phyloP scores from a whole-genome alignment of 2,329 filamentous ascomycete genomes.

The Aspergillus tamarii region DNA sequence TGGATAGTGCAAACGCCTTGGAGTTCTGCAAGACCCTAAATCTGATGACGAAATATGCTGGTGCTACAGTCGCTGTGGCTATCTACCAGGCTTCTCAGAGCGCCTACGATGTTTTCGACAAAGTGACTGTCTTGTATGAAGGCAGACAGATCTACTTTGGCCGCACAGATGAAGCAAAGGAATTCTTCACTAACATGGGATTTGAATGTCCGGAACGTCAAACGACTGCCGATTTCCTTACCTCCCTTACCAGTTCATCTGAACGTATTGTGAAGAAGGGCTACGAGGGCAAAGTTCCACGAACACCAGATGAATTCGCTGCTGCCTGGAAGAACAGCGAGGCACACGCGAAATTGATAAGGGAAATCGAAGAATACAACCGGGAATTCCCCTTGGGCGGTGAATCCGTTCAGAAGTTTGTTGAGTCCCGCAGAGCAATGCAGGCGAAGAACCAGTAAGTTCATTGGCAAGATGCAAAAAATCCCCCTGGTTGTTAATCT shows the following conservation, averaged over 20 bases:
- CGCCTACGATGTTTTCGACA: conserved; percentile 67
- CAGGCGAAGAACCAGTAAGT: conserved; percentile 45
- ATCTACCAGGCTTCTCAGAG: conserved; percentile 57
- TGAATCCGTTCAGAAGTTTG: conserved; percentile 43
- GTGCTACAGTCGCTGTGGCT: conserved; percentile 55
- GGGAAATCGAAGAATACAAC: conserved; percentile 51
- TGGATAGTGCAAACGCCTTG: conserved; percentile 59
- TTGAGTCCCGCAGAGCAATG: conserved; percentile 46
- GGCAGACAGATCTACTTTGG: conserved; percentile 80
- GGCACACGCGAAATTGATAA: conserved; percentile 46
- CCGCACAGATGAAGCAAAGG: conserved; percentile 60
- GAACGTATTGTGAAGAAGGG: conserved; percentile 63
- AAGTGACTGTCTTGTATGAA: conserved; percentile 72
- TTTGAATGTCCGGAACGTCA: conserved; percentile 71
- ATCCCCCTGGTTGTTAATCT: conserved; percentile 7
- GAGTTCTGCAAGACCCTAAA: conserved; percentile 59
- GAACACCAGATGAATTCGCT: conserved; percentile 72
- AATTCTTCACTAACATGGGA: conserved; percentile 70
- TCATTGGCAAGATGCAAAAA: neutral
- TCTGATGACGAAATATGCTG: conserved; percentile 53
- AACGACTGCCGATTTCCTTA: conserved; percentile 73
- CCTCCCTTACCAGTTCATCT: conserved; percentile 67
- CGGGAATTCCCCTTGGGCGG: conserved; percentile 47
- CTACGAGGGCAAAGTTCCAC: conserved; percentile 65
- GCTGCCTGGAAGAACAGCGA: conserved; percentile 58